These are phyloP conservation scores for Malassezia equina DNA, from an alignment of 1,284 basidiomycete genomes.

Conservation along the genomic window DNA sequence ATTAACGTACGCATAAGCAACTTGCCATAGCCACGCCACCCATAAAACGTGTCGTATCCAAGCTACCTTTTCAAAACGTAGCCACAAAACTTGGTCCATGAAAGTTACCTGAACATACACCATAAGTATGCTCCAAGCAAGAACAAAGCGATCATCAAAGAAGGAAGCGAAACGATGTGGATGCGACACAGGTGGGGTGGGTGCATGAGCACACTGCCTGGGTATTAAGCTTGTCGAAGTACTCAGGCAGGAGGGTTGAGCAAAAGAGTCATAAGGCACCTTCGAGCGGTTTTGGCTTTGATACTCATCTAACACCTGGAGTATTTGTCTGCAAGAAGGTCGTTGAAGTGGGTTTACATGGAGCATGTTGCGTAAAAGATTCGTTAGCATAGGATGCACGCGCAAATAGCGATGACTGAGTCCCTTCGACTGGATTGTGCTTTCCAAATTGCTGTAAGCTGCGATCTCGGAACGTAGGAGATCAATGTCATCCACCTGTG, in stretches of 20 bases:
- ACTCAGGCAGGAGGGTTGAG: neutral
- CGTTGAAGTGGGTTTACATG: conserved; percentile 1
- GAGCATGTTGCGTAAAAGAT: conserved; percentile 6
- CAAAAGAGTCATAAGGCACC: neutral
- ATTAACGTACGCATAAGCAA: neutral
- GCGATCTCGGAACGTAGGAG: conserved; percentile 64
- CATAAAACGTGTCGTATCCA: neutral
- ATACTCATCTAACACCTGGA: neutral
- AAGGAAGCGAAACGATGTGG: neutral
- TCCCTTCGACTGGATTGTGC: neutral
- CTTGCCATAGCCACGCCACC: neutral
- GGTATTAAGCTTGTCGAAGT: neutral
- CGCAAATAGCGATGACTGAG: neutral
- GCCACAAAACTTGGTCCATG: neutral
- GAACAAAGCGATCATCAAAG: neutral
- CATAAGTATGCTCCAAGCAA: neutral
- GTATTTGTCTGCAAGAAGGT: conserved; percentile 7
- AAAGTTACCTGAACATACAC: neutral
- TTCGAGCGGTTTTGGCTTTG: neutral
- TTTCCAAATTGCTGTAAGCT: conserved; percentile 51
- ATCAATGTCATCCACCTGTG: conserved; percentile 55
- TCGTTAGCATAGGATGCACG: conserved; percentile 4
- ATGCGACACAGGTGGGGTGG: neutral
- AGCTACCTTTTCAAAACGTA: neutral
- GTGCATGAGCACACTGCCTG: neutral